Base-by-base conservation (phyloP, 345 rosid species). In the Theobroma cacao region DNA sequence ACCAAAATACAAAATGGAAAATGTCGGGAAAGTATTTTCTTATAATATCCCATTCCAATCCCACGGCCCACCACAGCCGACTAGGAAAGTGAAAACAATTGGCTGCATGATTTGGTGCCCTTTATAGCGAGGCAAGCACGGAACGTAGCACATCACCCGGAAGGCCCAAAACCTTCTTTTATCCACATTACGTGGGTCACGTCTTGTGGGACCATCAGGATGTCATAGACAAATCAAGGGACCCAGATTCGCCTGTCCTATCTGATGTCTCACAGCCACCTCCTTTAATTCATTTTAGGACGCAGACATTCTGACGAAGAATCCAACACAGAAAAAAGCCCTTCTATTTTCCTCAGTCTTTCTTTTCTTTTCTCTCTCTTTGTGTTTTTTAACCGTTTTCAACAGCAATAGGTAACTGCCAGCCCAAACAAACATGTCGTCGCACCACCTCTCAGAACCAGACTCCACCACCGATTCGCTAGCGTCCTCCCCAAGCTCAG, bases 401-500 rank as follows among this genome's bases (percentile, higher is more conserved):
- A 59, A 58, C 15, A n/a, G 36, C 63, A 28, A 15, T 31, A 45
- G 30, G 30, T n/a, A 10, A n/a, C 48, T 75, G 20, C 30, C 58
- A 41, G 28, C 28, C 36, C 40, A 34, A n/a, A 48, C 22, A 22
- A 58, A 40, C 43, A 93, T 90, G 97, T 75, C 93, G 14, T 88
- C 95, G 76, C 78, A 82, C 72, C 91, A 86, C 65, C 84, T 85
- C 22, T 77, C 94, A 33, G 99, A 95, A 72, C 75, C 92, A 6
- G 98, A 96, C 67, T 85, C 89, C 75, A 78, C 88, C 75, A 82
- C 78, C 2, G 94, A 92, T 79, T 92, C 95, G 1, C 81, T 90
- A 18, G 81, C 91, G 6, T 93, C 98, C 58, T 86, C 99, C 18
- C 98, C 97, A 20, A 91, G 95, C 22, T 90, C 93, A 56, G 99